Evolutionary conservation across 108 stramenopile species (phyloP), one percentile per base, ranked within the genome.

Genomic region (Pseudonitzschia pungens): DNA sequence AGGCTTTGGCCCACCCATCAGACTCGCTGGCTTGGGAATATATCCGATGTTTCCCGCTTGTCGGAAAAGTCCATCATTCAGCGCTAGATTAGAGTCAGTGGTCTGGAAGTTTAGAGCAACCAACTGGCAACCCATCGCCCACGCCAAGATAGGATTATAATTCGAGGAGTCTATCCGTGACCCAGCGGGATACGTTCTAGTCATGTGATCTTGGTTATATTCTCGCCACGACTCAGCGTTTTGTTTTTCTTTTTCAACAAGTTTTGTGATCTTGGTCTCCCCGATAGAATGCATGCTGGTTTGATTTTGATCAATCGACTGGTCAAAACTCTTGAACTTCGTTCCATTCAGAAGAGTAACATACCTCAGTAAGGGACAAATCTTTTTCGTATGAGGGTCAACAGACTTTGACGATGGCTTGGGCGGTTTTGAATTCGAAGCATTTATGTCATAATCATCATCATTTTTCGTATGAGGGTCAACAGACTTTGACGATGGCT

Each of bases 31-130:
- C 78, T 98, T 98, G 11, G 80, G 77, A 5, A 99, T 75, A 72
- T 99, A 99, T 9, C 99, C 99, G 58, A 92, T 91, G 12, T 73
- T 71, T 4, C 95, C 96, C 71, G 91, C 92, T 58, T 96, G 88
- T 28, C 80, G 81, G 74, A 97, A 98, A 10, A 83, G 76, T 24
- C 96, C 98, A 81, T 95, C 90, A 76, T 98, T 97, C 24, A 97
- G 58, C 24, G 79, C 69, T 72, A 96, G 77, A 10, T 86, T 70
- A 20, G 80, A 55, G 62, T 93, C 94, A 45, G 77, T 43, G 0
- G 96, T 93, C 70, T 98, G 98, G 69, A 91, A 96, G 79, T 98
- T 98, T 43, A 98, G 78, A 10, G 96, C 94, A 43, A 96, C 96
- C 48, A 98, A 70, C 81, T 98, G 97, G 66, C 77, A 86, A n/a